These are phyloP conservation scores for Glomus cerebriforme DNA, from an alignment of 192 early-diverging fungal species.

Conservation along the genomic window DNA sequence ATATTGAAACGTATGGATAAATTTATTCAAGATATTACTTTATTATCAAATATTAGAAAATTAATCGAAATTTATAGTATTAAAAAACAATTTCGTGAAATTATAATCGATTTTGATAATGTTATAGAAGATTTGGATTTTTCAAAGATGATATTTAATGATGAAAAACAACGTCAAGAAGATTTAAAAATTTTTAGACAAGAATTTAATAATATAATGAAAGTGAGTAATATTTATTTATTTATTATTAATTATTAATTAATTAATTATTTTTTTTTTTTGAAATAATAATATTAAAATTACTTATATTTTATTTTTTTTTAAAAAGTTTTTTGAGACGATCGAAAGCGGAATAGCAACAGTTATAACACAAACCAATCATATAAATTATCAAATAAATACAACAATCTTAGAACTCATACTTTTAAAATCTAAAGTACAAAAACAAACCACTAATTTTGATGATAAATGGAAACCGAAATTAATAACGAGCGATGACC, in stretches of 20 bases:
- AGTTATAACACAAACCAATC: not conserved
- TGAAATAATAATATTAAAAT: too few species aligned
- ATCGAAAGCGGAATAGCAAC: not conserved
- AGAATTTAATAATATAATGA: not conserved
- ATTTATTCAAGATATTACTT: not conserved
- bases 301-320: too few species aligned
- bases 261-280: too few species aligned
- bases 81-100: not conserved
- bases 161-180: not conserved
- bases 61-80: not conserved
- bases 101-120: not conserved
- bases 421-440: not conserved
- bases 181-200: not conserved
- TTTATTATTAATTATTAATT: too few species aligned
- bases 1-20: not conserved
- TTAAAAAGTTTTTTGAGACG: not conserved
- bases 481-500: not conserved
- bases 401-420: not conserved
- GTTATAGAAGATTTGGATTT: not conserved
- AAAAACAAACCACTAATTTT: not conserved
- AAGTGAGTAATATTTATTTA: not conserved
- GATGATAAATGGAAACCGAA: not conserved
- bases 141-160: not conserved
- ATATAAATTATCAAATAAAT: not conserved
- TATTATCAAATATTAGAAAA: not conserved